A percentile compares a stretch with the other conserved stretches of the same genome.
Evolutionary conservation across 2,329 filamentous ascomycete species (phyloP).

Genomic region (Atkinsonella texensis): DNA sequence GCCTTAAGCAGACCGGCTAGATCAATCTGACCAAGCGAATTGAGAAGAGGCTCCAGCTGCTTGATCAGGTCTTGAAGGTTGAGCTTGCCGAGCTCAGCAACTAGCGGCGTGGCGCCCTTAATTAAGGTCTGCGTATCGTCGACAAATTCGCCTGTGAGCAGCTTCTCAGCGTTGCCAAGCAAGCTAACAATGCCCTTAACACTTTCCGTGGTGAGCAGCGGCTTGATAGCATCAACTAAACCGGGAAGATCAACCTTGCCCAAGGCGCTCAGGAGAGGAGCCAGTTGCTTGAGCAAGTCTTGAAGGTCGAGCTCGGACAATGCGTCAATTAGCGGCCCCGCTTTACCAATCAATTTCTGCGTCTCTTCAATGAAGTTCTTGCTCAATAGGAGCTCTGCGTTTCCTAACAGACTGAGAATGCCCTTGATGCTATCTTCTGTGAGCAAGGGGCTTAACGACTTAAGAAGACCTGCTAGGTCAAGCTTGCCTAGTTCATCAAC

Average conservation of each 20-base stretch:
- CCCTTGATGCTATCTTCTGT: constrained; percentile 19
- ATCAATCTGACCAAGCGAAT: too few species aligned
- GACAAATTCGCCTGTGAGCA: too few species aligned
- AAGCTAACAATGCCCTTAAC: too few species aligned
- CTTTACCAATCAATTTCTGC: constrained; percentile 19
- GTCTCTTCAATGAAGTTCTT: constrained; percentile 21
- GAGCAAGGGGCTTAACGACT: constrained; percentile 18
- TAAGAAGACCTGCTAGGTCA: constrained; percentile 18
- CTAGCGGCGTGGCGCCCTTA: too few species aligned
- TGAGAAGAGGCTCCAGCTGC: too few species aligned
- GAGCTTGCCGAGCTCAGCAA: too few species aligned
- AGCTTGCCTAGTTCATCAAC: constrained; percentile 17
- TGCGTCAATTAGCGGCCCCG: constrained; percentile 16
- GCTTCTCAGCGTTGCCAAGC: too few species aligned
- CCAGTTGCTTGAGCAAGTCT: constrained; percentile 11
- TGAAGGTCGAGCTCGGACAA: constrained; percentile 8
- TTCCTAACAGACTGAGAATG: constrained; percentile 20
- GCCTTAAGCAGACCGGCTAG: too few species aligned
- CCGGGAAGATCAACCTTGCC: constrained; percentile 20
- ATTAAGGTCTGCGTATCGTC: too few species aligned
- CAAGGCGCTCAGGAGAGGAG: constrained; percentile 12
- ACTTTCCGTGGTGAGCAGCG: constrained; percentile 19
- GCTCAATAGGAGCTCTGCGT: constrained; percentile 20
- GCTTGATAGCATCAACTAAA: constrained; percentile 16
- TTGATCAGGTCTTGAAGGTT: too few species aligned